Base-by-base conservation (phyloP, 257 asterid genomes). In the Craterostigma plantagineum region DNA sequence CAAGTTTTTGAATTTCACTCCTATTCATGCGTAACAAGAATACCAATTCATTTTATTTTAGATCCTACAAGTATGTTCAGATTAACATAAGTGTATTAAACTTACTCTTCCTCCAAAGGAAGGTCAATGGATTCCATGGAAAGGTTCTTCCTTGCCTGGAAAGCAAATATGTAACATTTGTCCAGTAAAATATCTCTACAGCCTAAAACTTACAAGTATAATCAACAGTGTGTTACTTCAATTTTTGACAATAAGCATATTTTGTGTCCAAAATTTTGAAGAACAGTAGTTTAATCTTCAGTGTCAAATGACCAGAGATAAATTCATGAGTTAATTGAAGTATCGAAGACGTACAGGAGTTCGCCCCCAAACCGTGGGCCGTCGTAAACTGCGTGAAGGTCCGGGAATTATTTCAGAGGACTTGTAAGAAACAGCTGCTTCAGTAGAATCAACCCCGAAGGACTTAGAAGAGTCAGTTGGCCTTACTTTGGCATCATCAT, bases 91-190 rank as follows among this genome's bases (percentile, higher is more conserved):
- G 30, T 23, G 30, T 23, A 23, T 23, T 23, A 23, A 23, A 79
- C 98, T 83, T 75, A 90, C 99, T 74, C 92, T 5, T 83, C 92
- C 10, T 75, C 91, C 44, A 18, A 23, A 35, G 71, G 62, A 60
- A 67, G 56, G 42, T 75, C 92, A 42, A 75, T 69, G 49, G 96
- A 77, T 49, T 90, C 99, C 85, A 63, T 73, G 10, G 94, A 75
- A 23, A 70, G 91, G 63, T 84, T 77, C 84, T 77, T 90, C 81
- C 63, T 80, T 64, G 61, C 99, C 96, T 83, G 66, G 47, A 63
- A 17, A 35, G 60, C 57, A 55, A 69, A 9, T 35, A 33, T 56
- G 27, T 14, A 54, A 23, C 50, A 43, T 40, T 47, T 1, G 49
- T 46, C 35, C 18, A 11, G 54, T 45, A 39, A 30, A 64, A 52